Evolutionary conservation across 352 stramenopile species (phyloP), one percentile per base, ranked within the genome.

Genomic region (Heterotrichella gracilis): DNA sequence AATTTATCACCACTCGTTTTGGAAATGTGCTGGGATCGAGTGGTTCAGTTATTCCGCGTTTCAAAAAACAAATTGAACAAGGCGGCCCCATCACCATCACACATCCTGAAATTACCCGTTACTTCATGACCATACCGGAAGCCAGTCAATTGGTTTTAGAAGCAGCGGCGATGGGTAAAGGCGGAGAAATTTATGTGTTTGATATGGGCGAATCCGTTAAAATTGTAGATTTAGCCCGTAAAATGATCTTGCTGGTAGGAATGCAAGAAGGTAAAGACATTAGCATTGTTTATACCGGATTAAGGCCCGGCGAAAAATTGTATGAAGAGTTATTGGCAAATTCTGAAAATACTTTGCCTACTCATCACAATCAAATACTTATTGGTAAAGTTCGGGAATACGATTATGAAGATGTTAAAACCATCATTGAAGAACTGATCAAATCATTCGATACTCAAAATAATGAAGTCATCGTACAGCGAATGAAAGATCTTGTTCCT

Each of bases 41-140:
- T n/a, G 32, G 32, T n/a, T 53, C 32, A n/a, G 32, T 53, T 9
- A 53, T 53, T n/a, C 32, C 32, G 32, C 32, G 32, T 53, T 53
- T 53, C n/a, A 53, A 53, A 53, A 53, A 53, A 53, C 32, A 53
- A n/a, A 53, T 53, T n/a, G 32, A 53, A n/a, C 32, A 53, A n/a
- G 32, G 32, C n/a, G 32, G 32, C 9, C 32, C 32, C 32, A 53
- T 53, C 32, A 53, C 32, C 9, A 53, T 53, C 32, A 53, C 32
- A n/a, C 32, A 53, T 53, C 32, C 32, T n/a, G 32, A 53, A n/a
- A 53, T 53, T n/a, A 53, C 32, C 32, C 32, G 32, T 53, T 53
- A 53, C n/a, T 53, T 53, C n/a, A 53, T 53, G 32, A 53, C 32
- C 32, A 53, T 53, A 9, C 32, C 9, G 9, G 32, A 53, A n/a